Evolutionary conservation across 2,329 filamentous ascomycete species (phyloP), one percentile per base, ranked within the genome.

Genomic region (Thermochaetoides dissita): DNA sequence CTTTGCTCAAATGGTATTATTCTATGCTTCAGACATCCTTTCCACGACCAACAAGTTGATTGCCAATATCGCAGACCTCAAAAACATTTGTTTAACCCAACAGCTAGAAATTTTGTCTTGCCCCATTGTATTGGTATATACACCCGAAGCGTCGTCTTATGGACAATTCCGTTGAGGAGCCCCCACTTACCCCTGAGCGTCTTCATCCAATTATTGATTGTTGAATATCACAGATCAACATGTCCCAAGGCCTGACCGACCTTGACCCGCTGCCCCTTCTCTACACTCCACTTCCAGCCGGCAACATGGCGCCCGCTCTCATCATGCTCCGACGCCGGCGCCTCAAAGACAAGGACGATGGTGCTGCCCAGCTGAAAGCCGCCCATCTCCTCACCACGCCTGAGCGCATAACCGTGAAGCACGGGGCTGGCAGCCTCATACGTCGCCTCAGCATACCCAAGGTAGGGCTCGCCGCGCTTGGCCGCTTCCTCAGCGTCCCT

Each of bases 341-440:
- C 91, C 64, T 98, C 93, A 57, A 98, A 98, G 1, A 98, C 87
- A 40, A 98, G 68, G 34, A 98, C 91, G 51, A 98, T 80, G 1
- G 89, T 94, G 59, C 86, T 94, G 12, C 91, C 91, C 3, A 98
- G 71, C 66, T 93, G 86, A 65, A 98, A 98, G 0, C 91, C 93
- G 42, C 91, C 91, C 87, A 98, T 96, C 63, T 98, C 91, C 58
- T 96, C 89, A 32, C 91, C 91, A 36, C 84, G 73, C 49, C 80
- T 76, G 42, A 98, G 66, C 1, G 89, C 82, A 58, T 96, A 79
- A 2, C 93, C 91, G 12, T 77, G 76, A 0, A 98, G 69, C 2
- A 94, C 74, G 3, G 70, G 64, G 55, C 84, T 93, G 2, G 89
- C 85, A 10, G 70, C 71, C 37, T 74, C 74, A 57, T 98, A 98